Percentiles rank a stretch among this genome's conserved stretches.
Conservation (phyloP, 176 grass and related monocot species). For the Coix lacrymajobi region DNA sequence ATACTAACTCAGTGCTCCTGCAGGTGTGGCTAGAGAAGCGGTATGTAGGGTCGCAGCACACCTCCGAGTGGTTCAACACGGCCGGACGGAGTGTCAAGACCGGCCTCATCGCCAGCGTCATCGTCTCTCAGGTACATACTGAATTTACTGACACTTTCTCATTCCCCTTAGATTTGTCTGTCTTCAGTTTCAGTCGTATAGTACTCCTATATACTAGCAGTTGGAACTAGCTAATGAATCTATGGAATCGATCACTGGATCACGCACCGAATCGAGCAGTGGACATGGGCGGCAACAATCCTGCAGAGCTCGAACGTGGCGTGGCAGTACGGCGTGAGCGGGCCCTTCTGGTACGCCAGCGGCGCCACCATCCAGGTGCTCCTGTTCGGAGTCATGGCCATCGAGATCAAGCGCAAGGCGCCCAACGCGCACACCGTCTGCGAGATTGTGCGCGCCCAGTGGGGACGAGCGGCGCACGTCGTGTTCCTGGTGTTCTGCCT, state of each 20-base stretch:
- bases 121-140: conserved; percentile 55
- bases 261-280: conserved; percentile 15
- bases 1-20: background rate
- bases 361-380: conserved; percentile 78
- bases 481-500: conserved; percentile 76
- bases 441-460: conserved; percentile 57
- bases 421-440: conserved; percentile 73
- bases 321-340: conserved; percentile 77
- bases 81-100: conserved; percentile 76
- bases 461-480: conserved; percentile 47
- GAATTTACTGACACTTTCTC: background rate
- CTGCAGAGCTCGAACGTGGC: conserved; percentile 84
- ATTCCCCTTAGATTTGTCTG: background rate
- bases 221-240: background rate
- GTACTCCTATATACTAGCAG: background rate
- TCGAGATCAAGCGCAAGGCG: conserved; percentile 83
- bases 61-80: conserved; percentile 83
- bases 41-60: conserved; percentile 57
- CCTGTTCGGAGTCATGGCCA: conserved; percentile 72
- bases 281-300: conserved; percentile 81
- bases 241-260: background rate
- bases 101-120: conserved; percentile 76
- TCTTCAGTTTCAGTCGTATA: background rate
- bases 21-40: conserved; percentile 80
- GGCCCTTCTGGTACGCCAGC: conserved; percentile 75